Evolutionary conservation across 345 rosid genomes (phyloP).

Genomic region (Bretschneidera sinensis): DNA sequence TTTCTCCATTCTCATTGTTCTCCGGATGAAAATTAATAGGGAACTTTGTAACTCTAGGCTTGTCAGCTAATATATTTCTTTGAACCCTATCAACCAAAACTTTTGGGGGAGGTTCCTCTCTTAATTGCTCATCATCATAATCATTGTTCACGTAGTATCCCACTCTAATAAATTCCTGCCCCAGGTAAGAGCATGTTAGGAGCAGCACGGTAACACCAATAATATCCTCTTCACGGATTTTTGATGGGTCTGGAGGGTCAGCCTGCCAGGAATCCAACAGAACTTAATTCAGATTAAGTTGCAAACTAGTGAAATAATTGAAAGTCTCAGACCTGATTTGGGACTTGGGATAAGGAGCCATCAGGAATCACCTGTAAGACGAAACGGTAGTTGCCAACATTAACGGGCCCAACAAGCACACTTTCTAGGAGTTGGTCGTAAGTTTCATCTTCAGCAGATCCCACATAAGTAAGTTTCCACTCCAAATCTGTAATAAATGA

Average conservation of each 20-base stretch:
- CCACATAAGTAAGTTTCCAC: conserved; percentile 95
- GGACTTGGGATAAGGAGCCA: no score
- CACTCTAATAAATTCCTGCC: conserved; percentile 68
- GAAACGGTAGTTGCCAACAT: conserved; percentile 87
- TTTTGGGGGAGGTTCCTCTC: conserved; percentile 88
- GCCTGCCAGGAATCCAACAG: conserved; percentile 42
- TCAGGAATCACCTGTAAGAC: conserved; percentile 69
- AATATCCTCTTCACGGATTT: conserved; percentile 75
- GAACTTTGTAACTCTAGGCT: conserved; percentile 92
- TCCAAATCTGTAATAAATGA: conserved; percentile 58
- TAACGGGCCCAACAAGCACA: conserved; percentile 93
- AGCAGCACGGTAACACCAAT: conserved; percentile 77
- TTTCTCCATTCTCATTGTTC: conserved; percentile 33
- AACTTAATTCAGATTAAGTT: no score
- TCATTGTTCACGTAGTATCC: conserved; percentile 89
- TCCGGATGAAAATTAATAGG: conserved; percentile 93
- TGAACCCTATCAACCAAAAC: conserved; percentile 73
- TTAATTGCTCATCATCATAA: conserved; percentile 76
- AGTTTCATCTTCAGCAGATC: conserved; percentile 94
- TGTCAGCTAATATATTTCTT: conserved; percentile 78
- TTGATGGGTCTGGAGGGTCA: conserved; percentile 85
- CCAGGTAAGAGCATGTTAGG: conserved; percentile 69
- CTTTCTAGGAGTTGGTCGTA: conserved; percentile 82
- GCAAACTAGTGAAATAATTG: no score
- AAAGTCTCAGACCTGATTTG: no score